phyloP scores from a whole-genome alignment of 345 rosid species.

The Melaleuca alternifolia region DNA sequence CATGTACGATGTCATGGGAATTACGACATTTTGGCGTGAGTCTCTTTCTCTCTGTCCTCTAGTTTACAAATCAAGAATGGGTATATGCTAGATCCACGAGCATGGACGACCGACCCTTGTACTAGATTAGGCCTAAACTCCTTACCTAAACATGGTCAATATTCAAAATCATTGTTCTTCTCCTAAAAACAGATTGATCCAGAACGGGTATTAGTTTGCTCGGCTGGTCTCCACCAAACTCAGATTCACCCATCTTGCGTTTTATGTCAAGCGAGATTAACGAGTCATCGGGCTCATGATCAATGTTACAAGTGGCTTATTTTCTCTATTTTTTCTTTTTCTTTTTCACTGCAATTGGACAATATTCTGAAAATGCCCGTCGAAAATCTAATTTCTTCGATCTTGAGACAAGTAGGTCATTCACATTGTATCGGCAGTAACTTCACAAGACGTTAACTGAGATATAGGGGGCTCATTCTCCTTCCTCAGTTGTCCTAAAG shows the following conservation, averaged over 20 bases:
- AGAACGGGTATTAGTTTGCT: not conserved
- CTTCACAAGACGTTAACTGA: not conserved
- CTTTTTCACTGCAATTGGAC: not conserved
- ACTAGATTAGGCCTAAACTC: not conserved
- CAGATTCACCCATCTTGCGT: not conserved
- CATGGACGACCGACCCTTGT: not conserved
- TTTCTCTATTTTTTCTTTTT: too few relatives aligned
- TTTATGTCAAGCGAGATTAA: not conserved
- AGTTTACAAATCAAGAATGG: not conserved
- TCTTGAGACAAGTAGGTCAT: not conserved
- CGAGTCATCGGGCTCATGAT: rapidly evolving
- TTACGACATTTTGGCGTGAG: not conserved
- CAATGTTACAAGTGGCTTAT: not conserved
- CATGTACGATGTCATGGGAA: not conserved
- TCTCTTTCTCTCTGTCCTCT: not conserved
- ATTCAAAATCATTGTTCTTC: not conserved
- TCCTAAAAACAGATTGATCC: not conserved
- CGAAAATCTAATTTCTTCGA: not conserved
- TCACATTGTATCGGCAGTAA: not conserved
- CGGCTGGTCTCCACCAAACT: not conserved
- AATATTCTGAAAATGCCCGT: not conserved
- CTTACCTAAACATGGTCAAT: not conserved
- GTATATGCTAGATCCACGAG: not conserved
- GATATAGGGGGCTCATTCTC: not conserved
- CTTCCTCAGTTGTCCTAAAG: not conserved